phyloP scores from a whole-genome alignment of 768 basidiomycete species.

The Phanerodontia chrysosporium region DNA sequence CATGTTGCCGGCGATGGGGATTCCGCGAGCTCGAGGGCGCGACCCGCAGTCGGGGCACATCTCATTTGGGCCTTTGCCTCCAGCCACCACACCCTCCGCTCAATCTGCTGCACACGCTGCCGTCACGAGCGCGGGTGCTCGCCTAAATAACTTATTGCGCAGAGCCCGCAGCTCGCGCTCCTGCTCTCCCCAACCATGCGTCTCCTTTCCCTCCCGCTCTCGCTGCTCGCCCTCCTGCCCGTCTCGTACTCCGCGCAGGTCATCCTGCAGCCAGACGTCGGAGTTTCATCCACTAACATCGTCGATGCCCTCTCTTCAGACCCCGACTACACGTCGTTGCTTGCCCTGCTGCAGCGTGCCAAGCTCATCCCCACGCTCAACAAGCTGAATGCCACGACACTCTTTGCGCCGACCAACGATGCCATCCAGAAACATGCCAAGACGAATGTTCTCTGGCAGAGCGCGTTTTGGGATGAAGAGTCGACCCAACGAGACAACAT shows the following conservation, averaged over 20 bases:
- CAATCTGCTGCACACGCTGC: slow-evolving; percentile 1
- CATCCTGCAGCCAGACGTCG: slow-evolving; percentile 21
- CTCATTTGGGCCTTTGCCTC: not conserved
- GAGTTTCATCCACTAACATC: slow-evolving; percentile 49
- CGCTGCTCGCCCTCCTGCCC: slow-evolving; percentile 32
- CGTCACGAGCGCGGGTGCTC: slow-evolving; percentile 14
- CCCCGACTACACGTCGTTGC: slow-evolving; percentile 70
- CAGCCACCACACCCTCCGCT: not conserved
- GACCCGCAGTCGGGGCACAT: not conserved
- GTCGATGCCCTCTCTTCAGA: slow-evolving; percentile 76
- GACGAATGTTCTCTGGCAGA: slow-evolving; percentile 29
- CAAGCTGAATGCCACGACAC: slow-evolving; percentile 71
- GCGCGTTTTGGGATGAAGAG: slow-evolving; percentile 34
- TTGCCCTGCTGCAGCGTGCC: slow-evolving; percentile 76
- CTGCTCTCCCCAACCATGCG: slow-evolving; percentile 24
- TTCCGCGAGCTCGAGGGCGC: slow-evolving; percentile 2
- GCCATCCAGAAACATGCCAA: slow-evolving; percentile 59
- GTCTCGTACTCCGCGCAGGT: slow-evolving; percentile 31
- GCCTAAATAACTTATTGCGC: slow-evolving; percentile 5
- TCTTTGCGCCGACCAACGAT: slow-evolving; percentile 95
- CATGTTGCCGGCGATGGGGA: not conserved
- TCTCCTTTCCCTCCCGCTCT: slow-evolving; percentile 30
- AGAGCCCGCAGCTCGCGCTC: not conserved
- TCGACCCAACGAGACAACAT: slow-evolving; percentile 65
- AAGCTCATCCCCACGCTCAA: slow-evolving; percentile 91